phyloP scores from a whole-genome alignment of 371 early-diverging fungal genomes.

The Saksenaea vasiformis region DNA sequence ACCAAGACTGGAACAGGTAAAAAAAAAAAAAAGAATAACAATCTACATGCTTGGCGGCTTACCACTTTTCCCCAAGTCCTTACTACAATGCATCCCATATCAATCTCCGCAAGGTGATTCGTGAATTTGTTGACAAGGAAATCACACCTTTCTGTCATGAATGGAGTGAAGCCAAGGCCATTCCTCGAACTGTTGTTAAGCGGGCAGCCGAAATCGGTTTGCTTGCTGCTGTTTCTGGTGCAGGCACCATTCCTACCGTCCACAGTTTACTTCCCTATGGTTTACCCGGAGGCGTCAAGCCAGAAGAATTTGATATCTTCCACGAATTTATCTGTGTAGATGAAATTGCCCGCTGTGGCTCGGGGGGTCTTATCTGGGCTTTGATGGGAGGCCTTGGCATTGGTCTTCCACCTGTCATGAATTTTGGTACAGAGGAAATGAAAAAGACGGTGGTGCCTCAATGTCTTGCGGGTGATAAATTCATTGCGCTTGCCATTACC shows the following conservation, averaged over 20 bases:
- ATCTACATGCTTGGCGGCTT: too few species aligned
- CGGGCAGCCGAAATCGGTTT: slow-evolving; percentile 75
- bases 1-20: slow-evolving; percentile 68
- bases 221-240: slow-evolving; percentile 60
- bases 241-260: slow-evolving; percentile 43
- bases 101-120: slow-evolving; percentile 63
- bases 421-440: slow-evolving; percentile 72
- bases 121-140: slow-evolving; percentile 78
- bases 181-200: slow-evolving; percentile 69
- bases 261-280: slow-evolving; percentile 23
- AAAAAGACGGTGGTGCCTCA: slow-evolving; percentile 70
- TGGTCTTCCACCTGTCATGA: slow-evolving; percentile 76
- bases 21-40: not conserved
- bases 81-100: slow-evolving; percentile 82
- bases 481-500: slow-evolving; percentile 77
- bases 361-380: slow-evolving; percentile 87
- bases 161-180: slow-evolving; percentile 85
- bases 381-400: slow-evolving; percentile 71
- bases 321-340: slow-evolving; percentile 80
- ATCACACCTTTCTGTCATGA: slow-evolving; percentile 80
- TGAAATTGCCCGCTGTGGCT: slow-evolving; percentile 82
- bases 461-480: slow-evolving; percentile 74
- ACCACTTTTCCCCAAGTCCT: slow-evolving; percentile 48
- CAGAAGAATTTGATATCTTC: slow-evolving; percentile 75
- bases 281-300: slow-evolving; percentile 49